phyloP scores from a whole-genome alignment of 179 eudicot species.

The Actinidia polygama region DNA sequence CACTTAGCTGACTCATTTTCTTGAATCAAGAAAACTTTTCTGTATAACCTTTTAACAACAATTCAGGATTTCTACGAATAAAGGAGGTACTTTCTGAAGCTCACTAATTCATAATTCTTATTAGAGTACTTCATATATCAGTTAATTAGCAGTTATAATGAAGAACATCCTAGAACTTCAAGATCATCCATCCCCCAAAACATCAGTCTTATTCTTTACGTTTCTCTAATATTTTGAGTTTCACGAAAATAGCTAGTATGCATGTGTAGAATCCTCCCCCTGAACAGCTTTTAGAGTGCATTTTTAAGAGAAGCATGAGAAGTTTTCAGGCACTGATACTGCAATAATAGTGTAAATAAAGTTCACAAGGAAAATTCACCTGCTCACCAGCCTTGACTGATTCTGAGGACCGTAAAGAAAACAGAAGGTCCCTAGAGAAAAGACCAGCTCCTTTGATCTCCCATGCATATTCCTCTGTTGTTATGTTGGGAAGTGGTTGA shows the following conservation, averaged over 20 bases:
- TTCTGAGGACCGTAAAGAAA: conserved; percentile 73
- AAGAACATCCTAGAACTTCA: background rate
- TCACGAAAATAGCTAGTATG: too few relatives aligned
- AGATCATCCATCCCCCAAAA: background rate
- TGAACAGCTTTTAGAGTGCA: too few relatives aligned
- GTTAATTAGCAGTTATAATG: background rate
- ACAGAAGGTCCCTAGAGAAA: conserved; percentile 84
- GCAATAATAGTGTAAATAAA: background rate
- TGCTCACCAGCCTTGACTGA: conserved; percentile 93
- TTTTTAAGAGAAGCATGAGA: background rate
- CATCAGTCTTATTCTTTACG: too few relatives aligned
- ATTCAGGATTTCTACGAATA: background rate
- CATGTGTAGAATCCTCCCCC: too few relatives aligned
- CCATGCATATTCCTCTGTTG: conserved; percentile 73
- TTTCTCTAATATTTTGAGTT: background rate
- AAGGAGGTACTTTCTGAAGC: background rate
- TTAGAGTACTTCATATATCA: background rate
- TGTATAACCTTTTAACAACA: background rate
- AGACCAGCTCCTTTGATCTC: conserved; percentile 94
- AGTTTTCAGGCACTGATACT: background rate
- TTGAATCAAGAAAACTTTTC: background rate
- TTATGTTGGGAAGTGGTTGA: conserved; percentile 82
- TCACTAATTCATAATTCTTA: background rate
- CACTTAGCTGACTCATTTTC: background rate
- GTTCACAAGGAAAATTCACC: conserved; percentile 46